Base-by-base conservation (phyloP, 2,329 filamentous ascomycete genomes). In the Cladosporium velox region DNA sequence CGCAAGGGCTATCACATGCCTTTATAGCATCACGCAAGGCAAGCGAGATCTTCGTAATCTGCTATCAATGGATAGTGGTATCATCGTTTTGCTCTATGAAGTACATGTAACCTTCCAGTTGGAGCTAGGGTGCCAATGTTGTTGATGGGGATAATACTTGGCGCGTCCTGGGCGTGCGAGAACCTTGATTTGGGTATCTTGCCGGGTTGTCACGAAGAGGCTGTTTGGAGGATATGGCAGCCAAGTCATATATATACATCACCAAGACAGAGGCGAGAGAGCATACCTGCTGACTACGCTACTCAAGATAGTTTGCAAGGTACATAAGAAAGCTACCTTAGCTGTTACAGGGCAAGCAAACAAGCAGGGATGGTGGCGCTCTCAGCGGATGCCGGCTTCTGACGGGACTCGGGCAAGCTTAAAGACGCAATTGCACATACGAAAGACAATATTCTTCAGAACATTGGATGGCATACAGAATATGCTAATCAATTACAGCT, bases 41-140 rank as follows among this genome's bases (percentile, higher is more conserved):
- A 64, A 21, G 61, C 51, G 51, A 57, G 61, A 28, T 38, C 8
- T 44, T 32, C 24, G 14, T 12, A 26, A 52, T 54, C 26, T 38
- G 38, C 26, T 64, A 64, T 64, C 61, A 32, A 52, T 26, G n/a
- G 61, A 64, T 57, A 64, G 51, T 59, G 57, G 26, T 59, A 38
- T 58, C 41, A 47, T 21, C 28, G 41, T 49, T 49, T 47, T 14
- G 18, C 35, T 49, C 47, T 54, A 32, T 41, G n/a, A 8, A n/a
- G 24, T 44, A 28, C 35, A 64, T 64, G 61, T 64, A 64, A 64
- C 61, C 61, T 64, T 64, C 61, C 61, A 24, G 34, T 64, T 64
- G 32, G 28, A 64, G 61, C 61, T 64, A 64, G 51, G 28, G 61
- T 32, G 61, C 61, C 61, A 64, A 64, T 64, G 51, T 26, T 57